Evolutionary conservation across 108 stramenopile species (phyloP).

Genomic region (Seminavis robusta): DNA sequence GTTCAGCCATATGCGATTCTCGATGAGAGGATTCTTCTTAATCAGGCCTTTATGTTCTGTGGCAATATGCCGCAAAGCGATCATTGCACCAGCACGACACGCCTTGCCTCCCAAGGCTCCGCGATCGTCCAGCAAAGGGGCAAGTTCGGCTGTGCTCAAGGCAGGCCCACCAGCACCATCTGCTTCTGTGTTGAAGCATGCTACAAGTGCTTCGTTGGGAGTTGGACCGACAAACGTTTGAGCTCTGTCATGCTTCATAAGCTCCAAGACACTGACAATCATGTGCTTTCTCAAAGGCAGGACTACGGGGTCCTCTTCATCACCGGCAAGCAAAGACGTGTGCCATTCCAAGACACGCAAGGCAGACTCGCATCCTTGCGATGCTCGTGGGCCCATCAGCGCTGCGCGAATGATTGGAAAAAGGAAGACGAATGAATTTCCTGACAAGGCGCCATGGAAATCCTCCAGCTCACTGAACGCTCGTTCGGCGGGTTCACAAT

Average conservation of each 20-base stretch:
- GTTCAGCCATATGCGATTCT: constrained; percentile 83
- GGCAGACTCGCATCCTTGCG: constrained; percentile 78
- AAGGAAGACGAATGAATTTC: constrained; percentile 75
- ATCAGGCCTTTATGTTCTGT: constrained; percentile 49
- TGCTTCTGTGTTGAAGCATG: constrained; percentile 56
- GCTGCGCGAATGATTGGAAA: constrained; percentile 79
- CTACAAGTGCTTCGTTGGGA: constrained; percentile 68
- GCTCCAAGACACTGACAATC: constrained; percentile 61
- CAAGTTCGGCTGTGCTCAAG: constrained; percentile 64
- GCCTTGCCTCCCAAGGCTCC: constrained; percentile 74
- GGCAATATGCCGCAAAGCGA: constrained; percentile 63
- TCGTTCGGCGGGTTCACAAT: constrained; percentile 70
- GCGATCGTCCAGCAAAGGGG: constrained; percentile 70
- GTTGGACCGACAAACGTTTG: constrained; percentile 80
- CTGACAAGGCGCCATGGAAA: constrained; percentile 71
- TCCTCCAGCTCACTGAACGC: constrained; percentile 80
- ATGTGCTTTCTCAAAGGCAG: constrained; percentile 68
- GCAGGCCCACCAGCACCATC: constrained; percentile 23
- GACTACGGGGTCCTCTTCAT: constrained; percentile 42
- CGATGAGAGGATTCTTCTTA: constrained; percentile 77
- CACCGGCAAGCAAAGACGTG: constrained; percentile 55
- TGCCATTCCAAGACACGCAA: constrained; percentile 74
- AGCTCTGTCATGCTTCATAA: constrained; percentile 76
- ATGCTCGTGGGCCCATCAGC: constrained; percentile 72
- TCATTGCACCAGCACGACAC: constrained; percentile 72